Evolutionary conservation across 176 grass and related monocot species (phyloP), one percentile per base, ranked within the genome.

Genomic region (Ensete ventricosum): DNA sequence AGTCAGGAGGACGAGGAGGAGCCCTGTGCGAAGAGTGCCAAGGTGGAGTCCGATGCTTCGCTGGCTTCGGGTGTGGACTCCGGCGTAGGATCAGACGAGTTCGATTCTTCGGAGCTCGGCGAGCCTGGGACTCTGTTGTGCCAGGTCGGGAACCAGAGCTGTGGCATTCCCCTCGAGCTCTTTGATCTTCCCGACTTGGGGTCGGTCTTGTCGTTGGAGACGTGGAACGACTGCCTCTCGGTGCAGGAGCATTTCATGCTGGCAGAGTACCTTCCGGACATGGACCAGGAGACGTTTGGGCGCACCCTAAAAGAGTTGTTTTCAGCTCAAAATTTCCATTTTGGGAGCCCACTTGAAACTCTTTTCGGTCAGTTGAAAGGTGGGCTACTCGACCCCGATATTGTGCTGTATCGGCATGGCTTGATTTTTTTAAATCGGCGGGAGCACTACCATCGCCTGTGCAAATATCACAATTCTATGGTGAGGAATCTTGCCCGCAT

Each of bases 391-490:
- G 90, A 91, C 66, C 96, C 91, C 0, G 81, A 80, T 75, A 81
- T 99, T 49, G 77, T 80, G 12, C 78, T 91, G 17, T 99, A 95
- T 55, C 86, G 49, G 17, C 83, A 74, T 0, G 83, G 88, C 14
- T 3, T 34, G 1, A 64, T 76, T 17, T 91, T 93, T 6, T 79
- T 79, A 5, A 76, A 99, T 71, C 79, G 62, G 57, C 81, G 81
- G 9, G 91, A 95, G 69, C 82, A 99, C 62, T 99, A 95, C 84
- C 87, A 87, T 78, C 17, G 70, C 49, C 73, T 99, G 54, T 87
- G 85, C 68, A 84, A 84, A 66, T 91, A 95, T 75, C 96, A 99
- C 50, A 94, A 95, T 85, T 77, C 86, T 0, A 89, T 95, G 90
- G 85, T 95, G 14, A 76, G 76, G 4, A 75, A 78, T 21, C 78